Conservation (phyloP, 345 rosid species). For the Citrus inodora region DNA sequence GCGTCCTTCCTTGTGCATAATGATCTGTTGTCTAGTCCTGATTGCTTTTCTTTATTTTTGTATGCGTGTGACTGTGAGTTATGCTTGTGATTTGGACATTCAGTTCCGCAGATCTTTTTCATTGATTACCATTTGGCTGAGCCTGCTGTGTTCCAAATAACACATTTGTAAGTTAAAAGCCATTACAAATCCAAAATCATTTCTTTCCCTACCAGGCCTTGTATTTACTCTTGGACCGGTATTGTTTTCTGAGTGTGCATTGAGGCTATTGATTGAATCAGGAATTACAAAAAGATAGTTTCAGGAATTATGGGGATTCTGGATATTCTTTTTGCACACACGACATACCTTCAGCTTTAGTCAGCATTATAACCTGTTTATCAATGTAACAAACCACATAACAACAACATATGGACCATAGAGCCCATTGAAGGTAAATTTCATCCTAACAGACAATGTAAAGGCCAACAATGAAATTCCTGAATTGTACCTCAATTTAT, state of each 20-base stretch:
- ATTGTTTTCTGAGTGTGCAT: background rate
- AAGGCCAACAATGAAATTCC: background rate
- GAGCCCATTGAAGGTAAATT: background rate
- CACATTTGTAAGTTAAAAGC: background rate
- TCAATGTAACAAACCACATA: background rate
- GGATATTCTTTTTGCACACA: background rate
- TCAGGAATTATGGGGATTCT: background rate
- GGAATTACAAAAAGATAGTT: background rate
- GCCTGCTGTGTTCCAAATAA: background rate
- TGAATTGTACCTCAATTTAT: background rate
- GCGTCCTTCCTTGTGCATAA: constrained; percentile 20
- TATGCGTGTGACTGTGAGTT: background rate
- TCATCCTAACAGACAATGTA: background rate
- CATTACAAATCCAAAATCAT: background rate
- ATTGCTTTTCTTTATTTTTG: constrained; percentile 2
- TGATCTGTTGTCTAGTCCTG: constrained; percentile 1
- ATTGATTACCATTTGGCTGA: background rate
- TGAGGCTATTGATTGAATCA: background rate
- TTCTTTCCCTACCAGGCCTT: background rate
- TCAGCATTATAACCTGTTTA: background rate
- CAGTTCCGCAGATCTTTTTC: background rate
- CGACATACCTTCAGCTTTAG: background rate
- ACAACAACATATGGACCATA: too few species aligned
- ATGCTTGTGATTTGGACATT: background rate
- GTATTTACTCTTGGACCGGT: background rate